Base-by-base conservation (phyloP, 345 rosid genomes). In the Eucalyptus regnans region DNA sequence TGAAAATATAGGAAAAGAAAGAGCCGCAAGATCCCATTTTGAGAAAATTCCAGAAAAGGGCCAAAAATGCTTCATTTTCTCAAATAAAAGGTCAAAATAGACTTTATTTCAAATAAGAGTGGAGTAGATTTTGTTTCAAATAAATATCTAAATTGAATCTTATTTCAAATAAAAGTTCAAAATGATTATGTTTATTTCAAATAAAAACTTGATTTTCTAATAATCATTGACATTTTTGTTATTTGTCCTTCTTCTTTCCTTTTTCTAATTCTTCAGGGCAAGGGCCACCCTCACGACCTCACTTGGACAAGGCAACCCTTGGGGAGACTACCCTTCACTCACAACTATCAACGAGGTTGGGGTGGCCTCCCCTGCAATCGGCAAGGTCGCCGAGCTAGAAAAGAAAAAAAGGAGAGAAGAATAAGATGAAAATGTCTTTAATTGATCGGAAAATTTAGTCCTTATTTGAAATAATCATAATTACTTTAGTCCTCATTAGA, bases 91-190 rank as follows among this genome's bases (percentile, higher is more conserved):
- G 0, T 18, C 4, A 3, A 0, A 52, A 52, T 7, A 51, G 1
- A 17, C 4, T 51, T 51, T 51, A 7, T 51, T 51, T 1, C 9
- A 7, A 51, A 52, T 52, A 52, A 52, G 1, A 52, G 1, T 52
- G 0, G 17, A 7, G 3, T 52, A 52, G 1, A 52, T 52, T 7
- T 52, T 51, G 2, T 51, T 51, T 51, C 4, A 17, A 51, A 17
- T 51, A 51, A 51, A 3, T 1, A 51, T 51, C 0, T 17, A 0
- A 51, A 51, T 0, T 6, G 54, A 0, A 51, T 51, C 0, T 52
- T 52, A 3, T 52, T 18, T 52, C 1, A 52, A 52, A 52, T 52
- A 52, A 52, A 4, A 1, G 1, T 52, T 18, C 2, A 52, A 52
- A 52, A 3, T 18, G 0, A 7, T 7, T 52, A 52, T 52, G 0